Percentiles rank a stretch among this genome's conserved stretches.
These are phyloP conservation scores for Macroventuria anomochaeta DNA, from an alignment of 2,329 filamentous ascomycete species.

Conservation along the genomic window DNA sequence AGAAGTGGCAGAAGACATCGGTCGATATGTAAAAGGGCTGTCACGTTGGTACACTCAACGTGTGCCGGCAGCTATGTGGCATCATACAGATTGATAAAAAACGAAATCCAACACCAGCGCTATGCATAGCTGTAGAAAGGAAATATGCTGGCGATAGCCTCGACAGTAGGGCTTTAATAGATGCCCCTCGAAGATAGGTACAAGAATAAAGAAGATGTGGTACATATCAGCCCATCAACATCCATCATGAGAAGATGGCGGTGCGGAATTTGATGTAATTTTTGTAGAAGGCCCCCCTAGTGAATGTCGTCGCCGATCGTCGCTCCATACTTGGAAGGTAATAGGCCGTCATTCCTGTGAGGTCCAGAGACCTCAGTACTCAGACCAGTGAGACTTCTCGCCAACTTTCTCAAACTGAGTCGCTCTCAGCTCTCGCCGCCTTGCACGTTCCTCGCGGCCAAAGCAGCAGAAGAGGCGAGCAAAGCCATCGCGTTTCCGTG, in stretches of 20 bases:
- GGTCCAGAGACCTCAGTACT: constrained; percentile 26
- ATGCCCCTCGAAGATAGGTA: not conserved
- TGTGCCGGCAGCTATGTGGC: too few relatives aligned
- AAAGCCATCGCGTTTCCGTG: constrained; percentile 39
- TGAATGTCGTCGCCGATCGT: too few relatives aligned
- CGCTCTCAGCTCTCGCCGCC: constrained; percentile 26
- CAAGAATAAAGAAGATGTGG: not conserved
- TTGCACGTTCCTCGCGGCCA: constrained; percentile 40
- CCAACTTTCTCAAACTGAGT: constrained; percentile 43
- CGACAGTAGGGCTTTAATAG: too few relatives aligned
- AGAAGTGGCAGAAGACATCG: not conserved
- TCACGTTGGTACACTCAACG: too few relatives aligned
- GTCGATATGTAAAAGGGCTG: not conserved
- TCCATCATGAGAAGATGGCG: too few relatives aligned
- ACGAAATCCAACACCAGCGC: not conserved
- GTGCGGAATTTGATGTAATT: too few relatives aligned
- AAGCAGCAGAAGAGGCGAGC: constrained; percentile 46
- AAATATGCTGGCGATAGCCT: not conserved
- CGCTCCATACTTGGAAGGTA: too few relatives aligned
- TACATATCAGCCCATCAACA: too few relatives aligned
- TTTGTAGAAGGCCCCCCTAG: too few relatives aligned
- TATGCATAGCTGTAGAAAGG: not conserved
- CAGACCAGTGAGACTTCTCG: constrained; percentile 41
- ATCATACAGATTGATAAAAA: too few relatives aligned
- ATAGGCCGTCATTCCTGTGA: too few relatives aligned